Percentiles rank a stretch among this genome's conserved stretches.
phyloP scores from a whole-genome alignment of 1,284 basidiomycete genomes.

The Wallemia ichthyophaga region DNA sequence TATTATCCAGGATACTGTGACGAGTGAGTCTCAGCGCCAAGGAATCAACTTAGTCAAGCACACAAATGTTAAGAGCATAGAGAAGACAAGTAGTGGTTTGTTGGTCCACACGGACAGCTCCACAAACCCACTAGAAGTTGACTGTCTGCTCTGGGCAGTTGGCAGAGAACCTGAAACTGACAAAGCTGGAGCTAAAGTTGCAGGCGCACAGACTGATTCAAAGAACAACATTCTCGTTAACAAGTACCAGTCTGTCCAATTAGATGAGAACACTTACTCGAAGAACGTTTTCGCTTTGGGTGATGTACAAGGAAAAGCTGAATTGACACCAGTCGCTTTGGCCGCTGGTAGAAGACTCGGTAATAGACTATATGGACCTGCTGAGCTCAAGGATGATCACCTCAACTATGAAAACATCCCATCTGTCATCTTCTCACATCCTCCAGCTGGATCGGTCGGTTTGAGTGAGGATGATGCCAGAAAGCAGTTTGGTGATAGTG shows the following conservation, averaged over 20 bases:
- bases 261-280: constrained; percentile 27
- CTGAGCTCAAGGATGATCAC: constrained; percentile 57
- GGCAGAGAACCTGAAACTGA: constrained; percentile 58
- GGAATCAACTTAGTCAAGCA: constrained; percentile 62
- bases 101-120: constrained; percentile 38
- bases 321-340: constrained; percentile 93
- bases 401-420: constrained; percentile 73
- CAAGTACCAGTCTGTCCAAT: constrained; percentile 34
- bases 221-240: constrained; percentile 64
- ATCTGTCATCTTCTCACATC: constrained; percentile 79
- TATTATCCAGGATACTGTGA: constrained; percentile 50
- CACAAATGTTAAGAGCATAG: constrained; percentile 43
- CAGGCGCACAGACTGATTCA: constrained; percentile 42
- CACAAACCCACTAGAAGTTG: constrained; percentile 51
- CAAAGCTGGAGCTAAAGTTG: constrained; percentile 41
- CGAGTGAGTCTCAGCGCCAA: constrained; percentile 80
- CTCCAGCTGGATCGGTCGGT: constrained; percentile 69
- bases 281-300: constrained; percentile 53
- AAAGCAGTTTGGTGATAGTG: constrained; percentile 51
- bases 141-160: constrained; percentile 77
- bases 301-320: constrained; percentile 67
- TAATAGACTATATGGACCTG: constrained; percentile 67
- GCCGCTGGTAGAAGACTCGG: constrained; percentile 67
- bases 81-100: constrained; percentile 32
- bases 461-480: constrained; percentile 68